phyloP scores from a whole-genome alignment of 176 grass and related monocot species.

The Ananas comosus region DNA sequence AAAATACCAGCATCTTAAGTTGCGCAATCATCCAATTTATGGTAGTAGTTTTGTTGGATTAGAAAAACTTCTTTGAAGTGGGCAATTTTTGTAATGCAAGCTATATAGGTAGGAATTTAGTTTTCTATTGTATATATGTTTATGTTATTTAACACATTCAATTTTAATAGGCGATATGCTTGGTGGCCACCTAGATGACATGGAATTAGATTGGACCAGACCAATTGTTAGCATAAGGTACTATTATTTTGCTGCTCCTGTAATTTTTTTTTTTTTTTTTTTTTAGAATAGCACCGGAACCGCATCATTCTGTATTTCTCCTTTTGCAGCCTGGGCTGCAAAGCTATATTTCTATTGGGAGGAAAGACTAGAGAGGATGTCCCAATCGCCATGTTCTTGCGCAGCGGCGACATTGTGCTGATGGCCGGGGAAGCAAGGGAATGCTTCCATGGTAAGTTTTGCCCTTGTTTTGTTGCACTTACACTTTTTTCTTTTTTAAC shows the following conservation, averaged over 20 bases:
- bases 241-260: no score
- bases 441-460: slow-evolving; percentile 66
- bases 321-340: slow-evolving; percentile 60
- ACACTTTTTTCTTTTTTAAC: no score
- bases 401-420: slow-evolving; percentile 67
- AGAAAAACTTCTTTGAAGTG: no score
- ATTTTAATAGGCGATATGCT: slow-evolving; percentile 72
- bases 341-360: slow-evolving; percentile 84
- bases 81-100: no score
- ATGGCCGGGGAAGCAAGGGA: slow-evolving; percentile 81
- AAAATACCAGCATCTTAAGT: no score
- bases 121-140: no score
- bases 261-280: slow-evolving; percentile 4
- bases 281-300: background rate
- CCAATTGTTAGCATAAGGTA: slow-evolving; percentile 94
- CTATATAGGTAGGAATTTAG: no score
- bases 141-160: background rate
- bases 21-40: no score
- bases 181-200: slow-evolving; percentile 90
- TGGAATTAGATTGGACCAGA: slow-evolving; percentile 92
- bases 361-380: slow-evolving; percentile 70
- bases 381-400: slow-evolving; percentile 64
- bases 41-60: no score
- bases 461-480: background rate
- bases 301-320: background rate